phyloP scores from a whole-genome alignment of 352 stramenopile species.

The Pythium volutum region DNA sequence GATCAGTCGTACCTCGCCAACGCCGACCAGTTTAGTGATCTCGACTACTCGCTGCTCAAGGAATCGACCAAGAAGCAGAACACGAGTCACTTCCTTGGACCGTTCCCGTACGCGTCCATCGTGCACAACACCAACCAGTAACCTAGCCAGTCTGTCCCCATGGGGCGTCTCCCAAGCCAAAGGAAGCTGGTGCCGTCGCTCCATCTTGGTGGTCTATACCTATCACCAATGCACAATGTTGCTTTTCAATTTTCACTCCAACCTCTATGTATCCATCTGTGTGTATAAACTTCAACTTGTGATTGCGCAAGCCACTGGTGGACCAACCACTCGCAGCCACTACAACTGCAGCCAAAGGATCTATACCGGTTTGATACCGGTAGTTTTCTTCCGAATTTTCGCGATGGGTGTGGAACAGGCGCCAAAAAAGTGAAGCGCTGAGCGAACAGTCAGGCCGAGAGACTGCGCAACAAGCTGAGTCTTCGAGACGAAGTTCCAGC shows the following conservation, averaged over 20 bases:
- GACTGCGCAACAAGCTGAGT: too few species aligned
- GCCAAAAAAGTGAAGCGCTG: neutral
- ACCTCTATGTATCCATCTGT: neutral
- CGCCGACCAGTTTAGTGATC: constrained; percentile 37
- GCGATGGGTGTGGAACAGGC: too few species aligned
- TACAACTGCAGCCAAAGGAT: neutral
- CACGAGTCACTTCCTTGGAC: constrained; percentile 64
- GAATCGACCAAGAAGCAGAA: constrained; percentile 67
- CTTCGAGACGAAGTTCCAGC: neutral
- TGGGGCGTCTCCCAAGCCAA: neutral
- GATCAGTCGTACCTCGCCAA: constrained; percentile 66
- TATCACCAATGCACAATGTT: neutral
- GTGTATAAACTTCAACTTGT: constrained; percentile 25
- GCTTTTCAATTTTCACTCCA: neutral
- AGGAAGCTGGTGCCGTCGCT: neutral
- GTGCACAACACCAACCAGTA: constrained; percentile 43
- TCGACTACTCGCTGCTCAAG: constrained; percentile 70
- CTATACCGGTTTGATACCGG: neutral
- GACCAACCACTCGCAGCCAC: too few species aligned
- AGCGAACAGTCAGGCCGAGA: neutral
- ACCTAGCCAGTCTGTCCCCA: neutral
- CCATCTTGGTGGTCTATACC: neutral
- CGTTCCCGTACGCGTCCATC: constrained; percentile 70
- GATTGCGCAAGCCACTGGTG: constrained; percentile 4
- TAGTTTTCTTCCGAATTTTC: neutral